Evolutionary conservation across 306 rosid genomes (phyloP).

Genomic region (Cucumis cinereus): DNA sequence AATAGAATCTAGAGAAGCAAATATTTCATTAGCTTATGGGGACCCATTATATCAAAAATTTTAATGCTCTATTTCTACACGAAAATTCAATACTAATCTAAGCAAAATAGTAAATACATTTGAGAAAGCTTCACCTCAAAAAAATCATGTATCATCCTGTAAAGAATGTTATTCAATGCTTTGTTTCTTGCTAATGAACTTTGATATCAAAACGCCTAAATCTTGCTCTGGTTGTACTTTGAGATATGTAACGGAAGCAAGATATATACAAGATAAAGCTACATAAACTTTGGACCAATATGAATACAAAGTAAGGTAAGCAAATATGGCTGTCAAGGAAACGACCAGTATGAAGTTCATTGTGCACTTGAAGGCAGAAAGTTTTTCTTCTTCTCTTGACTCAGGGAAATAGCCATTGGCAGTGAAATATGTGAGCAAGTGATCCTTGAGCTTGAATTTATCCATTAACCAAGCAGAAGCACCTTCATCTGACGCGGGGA

Average conservation of each 20-base stretch:
- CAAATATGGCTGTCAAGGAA: slow-evolving; percentile 38
- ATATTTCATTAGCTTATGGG: neutral
- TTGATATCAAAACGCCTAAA: slow-evolving; percentile 30
- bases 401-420: slow-evolving; percentile 57
- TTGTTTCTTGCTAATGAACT: slow-evolving; percentile 27
- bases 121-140: neutral
- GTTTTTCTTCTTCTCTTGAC: slow-evolving; percentile 29
- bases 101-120: neutral
- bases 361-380: slow-evolving; percentile 45
- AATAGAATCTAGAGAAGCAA: neutral
- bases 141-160: slow-evolving; percentile 19
- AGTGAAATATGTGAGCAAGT: slow-evolving; percentile 44
- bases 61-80: neutral
- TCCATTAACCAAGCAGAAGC: slow-evolving; percentile 62
- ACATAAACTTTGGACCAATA: slow-evolving; percentile 66
- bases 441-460: slow-evolving; percentile 40
- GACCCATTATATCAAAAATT: neutral
- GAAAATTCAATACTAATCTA: neutral
- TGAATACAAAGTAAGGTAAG: slow-evolving; percentile 54
- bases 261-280: slow-evolving; percentile 64
- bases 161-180: neutral
- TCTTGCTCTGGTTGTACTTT: slow-evolving; percentile 38
- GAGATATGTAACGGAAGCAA: slow-evolving; percentile 51
- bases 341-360: slow-evolving; percentile 30
- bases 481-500: slow-evolving; percentile 46